These are phyloP conservation scores for Globisporangium paddicum DNA, from an alignment of 352 stramenopile genomes.

Conservation along the genomic window DNA sequence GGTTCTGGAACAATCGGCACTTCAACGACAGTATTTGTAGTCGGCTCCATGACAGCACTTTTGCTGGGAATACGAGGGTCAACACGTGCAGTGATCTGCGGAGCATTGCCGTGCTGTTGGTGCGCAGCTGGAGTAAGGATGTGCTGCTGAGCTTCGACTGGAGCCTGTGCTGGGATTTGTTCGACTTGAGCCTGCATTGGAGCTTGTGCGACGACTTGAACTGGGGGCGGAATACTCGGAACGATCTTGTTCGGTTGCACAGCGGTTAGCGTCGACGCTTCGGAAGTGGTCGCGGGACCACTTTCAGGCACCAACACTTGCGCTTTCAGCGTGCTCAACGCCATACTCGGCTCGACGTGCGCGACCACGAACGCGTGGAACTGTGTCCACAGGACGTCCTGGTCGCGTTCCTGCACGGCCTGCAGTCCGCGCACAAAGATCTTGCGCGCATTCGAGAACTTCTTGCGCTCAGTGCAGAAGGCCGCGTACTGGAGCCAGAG, in stretches of 20 bases:
- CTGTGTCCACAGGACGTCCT: constrained; percentile 33
- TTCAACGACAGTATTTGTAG: neutral
- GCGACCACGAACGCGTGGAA: constrained; percentile 65
- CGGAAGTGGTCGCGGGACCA: constrained; percentile 13
- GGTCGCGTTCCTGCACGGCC: constrained; percentile 34
- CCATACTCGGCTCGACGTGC: constrained; percentile 55
- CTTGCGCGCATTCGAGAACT: constrained; percentile 73
- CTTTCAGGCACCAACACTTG: constrained; percentile 44
- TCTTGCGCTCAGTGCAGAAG: constrained; percentile 72
- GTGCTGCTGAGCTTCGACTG: neutral
- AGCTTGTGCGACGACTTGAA: too few species aligned
- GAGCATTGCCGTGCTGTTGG: neutral
- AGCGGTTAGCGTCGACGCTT: constrained; percentile 3
- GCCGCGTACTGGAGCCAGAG: constrained; percentile 67
- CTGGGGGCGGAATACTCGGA: neutral
- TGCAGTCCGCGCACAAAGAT: constrained; percentile 59
- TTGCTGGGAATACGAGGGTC: neutral
- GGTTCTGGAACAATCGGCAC: neutral
- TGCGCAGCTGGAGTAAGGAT: neutral
- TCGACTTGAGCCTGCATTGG: neutral
- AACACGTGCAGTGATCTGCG: neutral
- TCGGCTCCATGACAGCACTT: constrained; percentile 7
- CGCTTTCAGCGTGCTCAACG: constrained; percentile 44
- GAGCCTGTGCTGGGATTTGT: neutral
- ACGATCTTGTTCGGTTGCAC: neutral